Evolutionary conservation across 495 filamentous ascomycete species (phyloP), one percentile per base, ranked within the genome.

Genomic region (Hamigera avellanea): DNA sequence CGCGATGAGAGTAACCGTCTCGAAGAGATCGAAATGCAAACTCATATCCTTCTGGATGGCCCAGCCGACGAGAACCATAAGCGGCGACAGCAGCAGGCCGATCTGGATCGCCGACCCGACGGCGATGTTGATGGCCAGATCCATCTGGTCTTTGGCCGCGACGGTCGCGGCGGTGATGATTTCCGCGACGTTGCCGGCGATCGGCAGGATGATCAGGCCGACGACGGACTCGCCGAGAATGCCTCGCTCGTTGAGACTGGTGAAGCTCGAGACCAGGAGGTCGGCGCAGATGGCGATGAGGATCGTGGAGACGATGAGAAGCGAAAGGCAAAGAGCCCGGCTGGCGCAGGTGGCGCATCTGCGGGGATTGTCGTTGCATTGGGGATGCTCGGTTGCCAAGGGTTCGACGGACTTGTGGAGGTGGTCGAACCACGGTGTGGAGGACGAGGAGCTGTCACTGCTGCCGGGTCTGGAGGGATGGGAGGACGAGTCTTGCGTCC

Each of bases 21-120:
- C 83, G 53, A 86, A 88, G 21, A 83, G 61, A 36, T 76, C 84
- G 50, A 88, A 88, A 56, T 83, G 84, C 14, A 86, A 61, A 26
- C 69, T 73, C 82, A 88, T 86, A 14, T 75, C 66, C 49, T 74
- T 79, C 26, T 56, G 50, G 56, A 61, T 34, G 28, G 55, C 37
- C 81, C 81, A 86, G 7, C 80, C 81, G 32, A 85, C 66, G 8
- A 85, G 62, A 9, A 84, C 77, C 27, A 76, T 62, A 23, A 83
- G 56, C 5, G 62, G 62, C 4, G 49, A 48, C n/a, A 62, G 52
- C 30, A 66, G 46, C 2, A 66, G 41, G 3, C 51, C 49, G 26
- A 55, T 54, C 36, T 57, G 53, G 13, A 55, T 45, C 14, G 33
- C 33, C 10, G 45, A 49, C 8, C 53, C 53, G 2, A 54, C 14